phyloP scores from a whole-genome alignment of 2,329 filamentous ascomycete species.

The Phialemoniopsis sp. region DNA sequence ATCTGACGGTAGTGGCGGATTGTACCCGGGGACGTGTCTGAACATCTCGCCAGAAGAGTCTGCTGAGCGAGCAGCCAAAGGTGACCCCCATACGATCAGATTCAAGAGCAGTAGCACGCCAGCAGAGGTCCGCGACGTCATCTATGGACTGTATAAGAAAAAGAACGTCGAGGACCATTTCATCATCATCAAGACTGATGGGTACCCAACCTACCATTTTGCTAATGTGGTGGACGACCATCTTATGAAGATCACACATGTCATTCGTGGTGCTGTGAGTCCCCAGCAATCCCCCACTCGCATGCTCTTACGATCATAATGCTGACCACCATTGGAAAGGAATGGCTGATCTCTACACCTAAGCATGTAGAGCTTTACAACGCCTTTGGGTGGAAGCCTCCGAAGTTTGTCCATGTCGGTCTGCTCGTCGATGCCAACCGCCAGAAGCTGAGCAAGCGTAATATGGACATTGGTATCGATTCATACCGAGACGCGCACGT shows the following conservation, averaged over 20 bases:
- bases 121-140: conserved; percentile 67
- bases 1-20: conserved; percentile 37
- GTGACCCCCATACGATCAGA: conserved; percentile 73
- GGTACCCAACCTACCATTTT: conserved; percentile 92
- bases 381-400: conserved; percentile 70
- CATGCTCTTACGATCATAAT: conserved; percentile 2
- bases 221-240: conserved; percentile 97
- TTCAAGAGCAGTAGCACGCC: conserved; percentile 63
- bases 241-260: conserved; percentile 91
- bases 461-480: conserved; percentile 47
- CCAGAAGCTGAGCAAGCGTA: conserved; percentile 84
- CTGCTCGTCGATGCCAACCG: conserved; percentile 65
- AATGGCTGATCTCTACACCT: conserved; percentile 95
- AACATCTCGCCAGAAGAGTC: conserved; percentile 64
- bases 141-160: conserved; percentile 69
- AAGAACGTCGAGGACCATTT: conserved; percentile 67
- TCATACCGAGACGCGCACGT: conserved; percentile 43
- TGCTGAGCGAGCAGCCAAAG: conserved; percentile 61
- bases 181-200: conserved; percentile 86
- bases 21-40: conserved; percentile 65
- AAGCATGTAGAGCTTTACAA: conserved; percentile 68
- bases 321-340: conserved; percentile 36
- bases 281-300: neutral
- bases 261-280: conserved; percentile 77
- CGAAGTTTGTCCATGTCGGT: conserved; percentile 76